Conservation (phyloP, 1,284 basidiomycete genomes). For the Fomitopsis schrenkii region DNA sequence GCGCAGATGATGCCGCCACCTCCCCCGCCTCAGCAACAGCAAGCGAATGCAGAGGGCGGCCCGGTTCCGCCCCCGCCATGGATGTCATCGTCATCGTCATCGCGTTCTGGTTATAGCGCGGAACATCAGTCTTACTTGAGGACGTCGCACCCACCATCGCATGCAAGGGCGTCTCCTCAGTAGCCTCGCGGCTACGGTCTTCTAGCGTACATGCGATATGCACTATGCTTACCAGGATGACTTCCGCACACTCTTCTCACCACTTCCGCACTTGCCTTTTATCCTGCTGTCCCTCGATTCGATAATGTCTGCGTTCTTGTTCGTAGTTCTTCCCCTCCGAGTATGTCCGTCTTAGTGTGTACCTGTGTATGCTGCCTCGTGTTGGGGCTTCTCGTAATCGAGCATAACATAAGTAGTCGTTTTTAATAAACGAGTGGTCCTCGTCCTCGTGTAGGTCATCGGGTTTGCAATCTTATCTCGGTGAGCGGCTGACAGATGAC, state of each 20-base stretch:
- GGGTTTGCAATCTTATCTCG: conserved; percentile 4
- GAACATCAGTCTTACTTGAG: conserved; percentile 60
- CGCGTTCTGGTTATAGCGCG: conserved; percentile 34
- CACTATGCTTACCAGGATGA: neutral
- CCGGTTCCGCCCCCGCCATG: conserved; percentile 45
- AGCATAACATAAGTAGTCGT: neutral
- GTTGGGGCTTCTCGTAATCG: neutral
- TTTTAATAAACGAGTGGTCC: neutral
- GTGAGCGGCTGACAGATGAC: conserved; percentile 5
- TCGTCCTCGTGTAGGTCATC: neutral
- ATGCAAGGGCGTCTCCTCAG: conserved; percentile 37
- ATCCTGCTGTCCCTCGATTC: neutral
- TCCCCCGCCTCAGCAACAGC: conserved; percentile 21
- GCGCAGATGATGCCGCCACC: conserved; percentile 42
- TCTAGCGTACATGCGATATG: conserved; percentile 4
- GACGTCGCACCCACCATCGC: conserved; percentile 42
- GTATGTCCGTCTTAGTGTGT: neutral
- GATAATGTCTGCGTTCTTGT: neutral
- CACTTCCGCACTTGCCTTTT: neutral
- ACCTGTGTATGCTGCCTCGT: conserved; percentile 2
- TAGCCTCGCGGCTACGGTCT: conserved; percentile 13
- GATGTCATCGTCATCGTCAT: conserved; percentile 31
- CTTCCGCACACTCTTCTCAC: neutral
- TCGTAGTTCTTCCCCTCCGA: neutral
- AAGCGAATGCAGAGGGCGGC: conserved; percentile 19